These are phyloP conservation scores for Amphibolis antarctica DNA, from an alignment of 106 monocot genomes.

Conservation along the genomic window DNA sequence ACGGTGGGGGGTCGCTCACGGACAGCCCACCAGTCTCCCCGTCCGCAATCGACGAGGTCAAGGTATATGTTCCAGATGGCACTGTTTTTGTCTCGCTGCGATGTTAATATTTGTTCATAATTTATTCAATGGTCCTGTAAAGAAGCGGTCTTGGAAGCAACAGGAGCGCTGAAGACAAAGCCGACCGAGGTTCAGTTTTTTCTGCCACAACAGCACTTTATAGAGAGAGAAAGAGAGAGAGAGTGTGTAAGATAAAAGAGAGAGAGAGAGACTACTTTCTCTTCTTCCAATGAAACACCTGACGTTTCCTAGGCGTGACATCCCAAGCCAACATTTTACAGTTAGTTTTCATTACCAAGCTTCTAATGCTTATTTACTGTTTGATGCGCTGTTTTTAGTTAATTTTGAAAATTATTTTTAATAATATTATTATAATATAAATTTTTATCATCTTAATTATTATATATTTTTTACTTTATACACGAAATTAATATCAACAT, in stretches of 20 bases:
- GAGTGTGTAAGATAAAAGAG: background rate
- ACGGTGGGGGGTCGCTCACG: slow-evolving; percentile 60
- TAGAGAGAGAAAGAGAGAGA: slow-evolving; percentile 10
- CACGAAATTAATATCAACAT: too few relatives aligned
- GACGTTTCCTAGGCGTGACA: slow-evolving; percentile 5
- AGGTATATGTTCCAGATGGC: slow-evolving; percentile 20
- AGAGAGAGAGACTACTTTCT: slow-evolving; percentile 32
- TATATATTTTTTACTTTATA: too few relatives aligned
- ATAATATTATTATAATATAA: too few relatives aligned
- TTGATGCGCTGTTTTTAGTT: too few relatives aligned
- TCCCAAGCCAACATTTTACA: too few relatives aligned
- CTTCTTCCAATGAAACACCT: slow-evolving; percentile 42
- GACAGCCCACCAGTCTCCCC: slow-evolving; percentile 94
- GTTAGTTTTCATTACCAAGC: too few relatives aligned
- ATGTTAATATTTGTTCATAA: background rate
- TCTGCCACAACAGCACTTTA: background rate
- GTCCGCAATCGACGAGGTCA: slow-evolving; percentile 49
- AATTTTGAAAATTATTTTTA: too few relatives aligned
- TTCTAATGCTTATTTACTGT: too few relatives aligned
- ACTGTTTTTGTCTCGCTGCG: background rate
- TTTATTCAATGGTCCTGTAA: background rate
- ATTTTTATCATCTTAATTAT: too few relatives aligned
- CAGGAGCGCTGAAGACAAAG: background rate
- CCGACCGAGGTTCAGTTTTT: slow-evolving; percentile 1
- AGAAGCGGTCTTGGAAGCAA: background rate